These are phyloP conservation scores for Hyphopichia buzzinii DNA, from an alignment of 1,139 yeast species.

Conservation along the genomic window DNA sequence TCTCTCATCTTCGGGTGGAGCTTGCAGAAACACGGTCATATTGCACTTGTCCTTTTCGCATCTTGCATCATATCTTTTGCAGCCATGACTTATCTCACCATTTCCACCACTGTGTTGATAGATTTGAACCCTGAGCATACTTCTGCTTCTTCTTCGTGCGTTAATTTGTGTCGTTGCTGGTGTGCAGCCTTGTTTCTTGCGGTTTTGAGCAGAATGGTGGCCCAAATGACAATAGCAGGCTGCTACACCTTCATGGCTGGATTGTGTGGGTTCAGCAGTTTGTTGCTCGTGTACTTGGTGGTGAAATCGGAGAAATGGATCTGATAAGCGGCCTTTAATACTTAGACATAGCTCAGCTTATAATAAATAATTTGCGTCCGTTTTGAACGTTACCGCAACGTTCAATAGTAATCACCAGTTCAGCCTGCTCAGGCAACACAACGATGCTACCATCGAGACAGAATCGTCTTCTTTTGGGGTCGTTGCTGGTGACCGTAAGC, in stretches of 20 bases:
- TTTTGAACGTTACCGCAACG: slow-evolving; percentile 20
- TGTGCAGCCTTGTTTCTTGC: slow-evolving; percentile 64
- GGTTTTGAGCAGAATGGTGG: slow-evolving; percentile 55
- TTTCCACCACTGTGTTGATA: slow-evolving; percentile 54
- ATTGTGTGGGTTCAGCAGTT: slow-evolving; percentile 6
- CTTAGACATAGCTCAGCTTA: background rate
- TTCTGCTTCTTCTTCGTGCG: slow-evolving; percentile 60
- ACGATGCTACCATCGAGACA: slow-evolving; percentile 55
- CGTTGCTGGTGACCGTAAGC: background rate
- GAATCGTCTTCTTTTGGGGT: slow-evolving; percentile 33
- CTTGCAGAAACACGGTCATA: slow-evolving; percentile 42
- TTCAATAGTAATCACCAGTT: slow-evolving; percentile 15
- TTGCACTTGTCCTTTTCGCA: slow-evolving; percentile 56
- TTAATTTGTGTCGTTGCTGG: slow-evolving; percentile 60
- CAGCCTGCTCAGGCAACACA: slow-evolving; percentile 26
- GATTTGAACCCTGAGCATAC: slow-evolving; percentile 60
- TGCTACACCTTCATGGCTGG: slow-evolving; percentile 57
- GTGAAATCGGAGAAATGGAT: slow-evolving; percentile 6
- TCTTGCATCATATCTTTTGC: slow-evolving; percentile 54
- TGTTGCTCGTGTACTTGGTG: slow-evolving; percentile 5
- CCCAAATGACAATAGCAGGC: slow-evolving; percentile 56
- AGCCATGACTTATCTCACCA: slow-evolving; percentile 49
- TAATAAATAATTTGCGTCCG: slow-evolving; percentile 20
- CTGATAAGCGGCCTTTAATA: no score
- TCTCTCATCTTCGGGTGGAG: slow-evolving; percentile 71